Conservation (phyloP, 176 grass and related monocot genomes). For the Rhynchospora pubera region DNA sequence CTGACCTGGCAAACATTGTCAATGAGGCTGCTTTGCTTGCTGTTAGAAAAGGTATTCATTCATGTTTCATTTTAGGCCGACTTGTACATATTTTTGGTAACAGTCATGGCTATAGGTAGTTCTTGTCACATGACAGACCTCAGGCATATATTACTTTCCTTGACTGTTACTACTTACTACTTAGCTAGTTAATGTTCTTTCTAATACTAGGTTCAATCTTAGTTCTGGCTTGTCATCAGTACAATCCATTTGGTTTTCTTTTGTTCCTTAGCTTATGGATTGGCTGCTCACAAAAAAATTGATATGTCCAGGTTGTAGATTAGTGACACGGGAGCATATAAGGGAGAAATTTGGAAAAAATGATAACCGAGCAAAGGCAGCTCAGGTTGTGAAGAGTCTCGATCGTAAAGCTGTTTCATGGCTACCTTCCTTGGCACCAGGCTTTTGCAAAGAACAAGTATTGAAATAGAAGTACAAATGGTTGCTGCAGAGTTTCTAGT, state of each 20-base stretch:
- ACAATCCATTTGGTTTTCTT: neutral
- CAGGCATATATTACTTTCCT: no score
- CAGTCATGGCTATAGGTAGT: neutral
- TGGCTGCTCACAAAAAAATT: neutral
- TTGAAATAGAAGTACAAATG: slow-evolving; percentile 33
- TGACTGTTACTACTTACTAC: no score
- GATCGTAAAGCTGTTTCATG: slow-evolving; percentile 83
- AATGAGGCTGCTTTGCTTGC: slow-evolving; percentile 86
- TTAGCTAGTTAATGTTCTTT: no score
- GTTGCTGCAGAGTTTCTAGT: neutral
- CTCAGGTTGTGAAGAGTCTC: slow-evolving; percentile 46
- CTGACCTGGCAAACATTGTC: slow-evolving; percentile 81
- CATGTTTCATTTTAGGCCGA: neutral
- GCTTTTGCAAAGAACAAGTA: slow-evolving; percentile 27
- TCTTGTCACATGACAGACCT: no score
- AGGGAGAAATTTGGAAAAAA: slow-evolving; percentile 80
- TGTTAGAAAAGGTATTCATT: slow-evolving; percentile 59
- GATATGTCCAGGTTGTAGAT: slow-evolving; percentile 40
- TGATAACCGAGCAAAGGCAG: slow-evolving; percentile 37
- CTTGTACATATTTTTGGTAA: neutral
- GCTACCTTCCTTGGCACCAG: slow-evolving; percentile 37
- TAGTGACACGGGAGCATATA: slow-evolving; percentile 67
- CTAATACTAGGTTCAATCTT: no score
- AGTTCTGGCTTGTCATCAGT: neutral
- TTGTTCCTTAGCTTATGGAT: neutral